These are phyloP conservation scores for Corylus americana DNA, from an alignment of 306 rosid species.

Conservation along the genomic window DNA sequence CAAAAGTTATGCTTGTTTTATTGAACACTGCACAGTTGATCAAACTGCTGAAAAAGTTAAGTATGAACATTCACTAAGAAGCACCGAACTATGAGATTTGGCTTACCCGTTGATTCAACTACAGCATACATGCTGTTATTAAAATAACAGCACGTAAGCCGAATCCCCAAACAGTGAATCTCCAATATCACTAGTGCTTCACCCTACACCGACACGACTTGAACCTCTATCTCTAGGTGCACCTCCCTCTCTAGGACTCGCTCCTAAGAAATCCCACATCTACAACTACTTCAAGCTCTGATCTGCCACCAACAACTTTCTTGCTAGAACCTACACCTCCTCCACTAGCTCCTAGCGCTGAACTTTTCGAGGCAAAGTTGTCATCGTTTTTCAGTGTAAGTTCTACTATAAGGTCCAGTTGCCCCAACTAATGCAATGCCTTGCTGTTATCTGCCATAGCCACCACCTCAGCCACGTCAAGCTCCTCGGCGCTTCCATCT, in stretches of 20 bases:
- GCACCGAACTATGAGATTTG: too few species aligned
- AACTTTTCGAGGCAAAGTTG: constrained; percentile 61
- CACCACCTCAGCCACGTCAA: constrained; percentile 73
- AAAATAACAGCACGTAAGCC: too few species aligned
- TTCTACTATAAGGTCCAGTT: constrained; percentile 47
- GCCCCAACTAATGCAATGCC: constrained; percentile 42
- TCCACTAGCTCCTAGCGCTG: constrained; percentile 78
- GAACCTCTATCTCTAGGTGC: constrained; percentile 45
- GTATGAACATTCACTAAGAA: too few species aligned
- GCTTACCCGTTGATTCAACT: too few species aligned
- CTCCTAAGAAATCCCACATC: constrained; percentile 75
- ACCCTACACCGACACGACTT: constrained; percentile 21
- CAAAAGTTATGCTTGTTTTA: too few species aligned
- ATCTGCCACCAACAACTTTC: constrained; percentile 82
- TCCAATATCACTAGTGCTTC: too few species aligned
- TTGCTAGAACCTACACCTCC: constrained; percentile 58
- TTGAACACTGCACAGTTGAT: too few species aligned
- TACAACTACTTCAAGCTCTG: constrained; percentile 69
- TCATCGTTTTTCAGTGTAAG: constrained; percentile 75
- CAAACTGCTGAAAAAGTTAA: too few species aligned
- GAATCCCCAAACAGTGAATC: too few species aligned
- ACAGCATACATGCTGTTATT: too few species aligned
- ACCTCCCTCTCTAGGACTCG: constrained; percentile 37
- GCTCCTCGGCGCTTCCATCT: constrained; percentile 77
- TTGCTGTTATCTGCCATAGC: constrained; percentile 71